phyloP scores from a whole-genome alignment of 306 rosid species.

The Fragaria ananassa region DNA sequence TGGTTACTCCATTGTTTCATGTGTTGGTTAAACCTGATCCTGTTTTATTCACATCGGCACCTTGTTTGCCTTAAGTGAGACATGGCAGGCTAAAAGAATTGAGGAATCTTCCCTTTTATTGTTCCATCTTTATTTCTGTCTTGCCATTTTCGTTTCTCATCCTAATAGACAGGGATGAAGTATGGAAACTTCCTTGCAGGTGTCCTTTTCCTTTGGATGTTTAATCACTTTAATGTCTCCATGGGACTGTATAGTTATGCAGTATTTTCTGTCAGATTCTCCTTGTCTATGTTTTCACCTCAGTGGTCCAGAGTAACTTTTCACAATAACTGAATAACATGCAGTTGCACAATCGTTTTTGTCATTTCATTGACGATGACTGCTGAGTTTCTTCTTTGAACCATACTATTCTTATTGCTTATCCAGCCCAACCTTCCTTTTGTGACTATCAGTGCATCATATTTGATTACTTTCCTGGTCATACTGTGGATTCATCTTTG shows the following conservation, averaged over 20 bases:
- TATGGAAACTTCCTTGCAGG: slow-evolving; percentile 29
- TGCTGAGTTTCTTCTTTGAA: slow-evolving; percentile 13
- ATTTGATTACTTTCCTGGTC: slow-evolving; percentile 11
- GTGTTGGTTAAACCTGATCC: slow-evolving; percentile 4
- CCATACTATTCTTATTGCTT: background rate
- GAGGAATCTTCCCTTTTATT: slow-evolving; percentile 21
- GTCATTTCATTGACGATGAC: slow-evolving; percentile 7
- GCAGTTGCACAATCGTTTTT: slow-evolving; percentile 3
- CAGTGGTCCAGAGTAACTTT: background rate
- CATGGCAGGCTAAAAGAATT: slow-evolving; percentile 6
- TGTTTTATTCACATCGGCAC: slow-evolving; percentile 4
- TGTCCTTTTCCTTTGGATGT: slow-evolving; percentile 10
- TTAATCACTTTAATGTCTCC: background rate
- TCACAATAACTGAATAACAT: background rate
- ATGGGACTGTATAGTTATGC: slow-evolving; percentile 1
- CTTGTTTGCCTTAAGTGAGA: background rate
- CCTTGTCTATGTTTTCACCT: background rate
- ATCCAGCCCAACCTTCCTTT: slow-evolving; percentile 2
- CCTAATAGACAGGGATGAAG: slow-evolving; percentile 6
- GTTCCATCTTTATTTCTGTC: background rate
- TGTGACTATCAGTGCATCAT: background rate
- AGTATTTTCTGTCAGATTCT: slow-evolving; percentile 9
- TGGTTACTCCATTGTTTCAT: background rate
- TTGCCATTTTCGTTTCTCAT: background rate
- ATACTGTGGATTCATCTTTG: slow-evolving; percentile 20